phyloP scores from a whole-genome alignment of 176 grass and related monocot species.

The Aegilops longissima region DNA sequence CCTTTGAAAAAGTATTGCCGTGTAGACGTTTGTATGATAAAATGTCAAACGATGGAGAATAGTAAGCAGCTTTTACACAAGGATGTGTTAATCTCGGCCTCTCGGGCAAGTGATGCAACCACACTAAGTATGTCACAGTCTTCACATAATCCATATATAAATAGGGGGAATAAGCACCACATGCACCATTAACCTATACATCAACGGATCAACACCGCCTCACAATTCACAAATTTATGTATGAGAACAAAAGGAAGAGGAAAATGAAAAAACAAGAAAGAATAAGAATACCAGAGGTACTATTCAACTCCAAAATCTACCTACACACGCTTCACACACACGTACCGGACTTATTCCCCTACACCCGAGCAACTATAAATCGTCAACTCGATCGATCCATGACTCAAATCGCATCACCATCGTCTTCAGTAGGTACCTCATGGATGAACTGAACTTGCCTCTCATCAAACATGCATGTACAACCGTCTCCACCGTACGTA shows the following conservation, averaged over 20 bases:
- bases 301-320: slow-evolving; percentile 39
- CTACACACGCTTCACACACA: slow-evolving; percentile 19
- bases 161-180: slow-evolving; percentile 11
- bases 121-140: not conserved
- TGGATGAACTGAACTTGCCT: not conserved
- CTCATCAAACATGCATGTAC: slow-evolving; percentile 22
- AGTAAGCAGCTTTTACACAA: no score
- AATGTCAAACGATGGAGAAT: no score
- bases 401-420: not conserved
- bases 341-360: slow-evolving; percentile 30
- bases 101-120: not conserved
- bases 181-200: slow-evolving; percentile 41
- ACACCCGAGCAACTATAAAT: not conserved
- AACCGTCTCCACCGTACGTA: not conserved
- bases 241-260: not conserved
- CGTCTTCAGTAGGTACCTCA: not conserved
- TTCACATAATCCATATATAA: slow-evolving; percentile 25
- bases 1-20: no score
- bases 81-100: not conserved
- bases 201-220: slow-evolving; percentile 9
- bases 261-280: not conserved
- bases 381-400: slow-evolving; percentile 6
- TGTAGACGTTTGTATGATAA: no score
- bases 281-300: slow-evolving; percentile 5
- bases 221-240: slow-evolving; percentile 54